Conservation (phyloP, 2,329 filamentous ascomycete species). For the Aulographum hederae region DNA sequence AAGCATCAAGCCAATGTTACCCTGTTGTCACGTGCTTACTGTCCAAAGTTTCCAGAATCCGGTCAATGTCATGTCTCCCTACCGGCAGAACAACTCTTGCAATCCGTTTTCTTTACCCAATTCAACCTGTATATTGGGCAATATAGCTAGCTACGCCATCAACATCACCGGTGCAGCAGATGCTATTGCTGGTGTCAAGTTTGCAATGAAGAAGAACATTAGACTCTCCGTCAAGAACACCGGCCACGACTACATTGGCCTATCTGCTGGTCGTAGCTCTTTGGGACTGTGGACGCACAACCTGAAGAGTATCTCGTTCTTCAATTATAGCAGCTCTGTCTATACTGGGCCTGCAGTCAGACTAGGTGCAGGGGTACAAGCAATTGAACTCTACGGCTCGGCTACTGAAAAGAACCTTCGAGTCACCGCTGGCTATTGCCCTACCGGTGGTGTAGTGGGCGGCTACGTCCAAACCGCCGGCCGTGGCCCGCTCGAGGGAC, state of each 20-base stretch:
- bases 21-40: too few species aligned
- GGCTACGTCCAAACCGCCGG: conserved; percentile 13
- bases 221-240: conserved; percentile 14
- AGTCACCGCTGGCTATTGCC: conserved; percentile 10
- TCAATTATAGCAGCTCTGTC: conserved; percentile 7
- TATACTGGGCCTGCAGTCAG: conserved; percentile 10
- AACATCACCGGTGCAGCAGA: conserved; percentile 14
- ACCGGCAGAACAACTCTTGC: too few species aligned
- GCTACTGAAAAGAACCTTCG: conserved; percentile 9
- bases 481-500: conserved; percentile 11
- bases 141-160: conserved; percentile 26
- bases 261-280: conserved; percentile 10
- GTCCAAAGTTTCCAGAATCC: too few species aligned
- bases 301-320: conserved; percentile 11
- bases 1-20: too few species aligned
- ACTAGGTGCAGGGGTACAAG: conserved; percentile 12
- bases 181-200: conserved; percentile 9
- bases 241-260: conserved; percentile 12
- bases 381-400: conserved; percentile 10
- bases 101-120: too few species aligned
- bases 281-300: conserved; percentile 14
- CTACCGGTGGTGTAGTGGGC: conserved; percentile 12
- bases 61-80: too few species aligned
- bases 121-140: too few species aligned
- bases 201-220: conserved; percentile 10